Percentiles rank a stretch among this genome's conserved stretches.
phyloP scores from a whole-genome alignment of 2,329 filamentous ascomycete genomes.

The Claviceps sp. region DNA sequence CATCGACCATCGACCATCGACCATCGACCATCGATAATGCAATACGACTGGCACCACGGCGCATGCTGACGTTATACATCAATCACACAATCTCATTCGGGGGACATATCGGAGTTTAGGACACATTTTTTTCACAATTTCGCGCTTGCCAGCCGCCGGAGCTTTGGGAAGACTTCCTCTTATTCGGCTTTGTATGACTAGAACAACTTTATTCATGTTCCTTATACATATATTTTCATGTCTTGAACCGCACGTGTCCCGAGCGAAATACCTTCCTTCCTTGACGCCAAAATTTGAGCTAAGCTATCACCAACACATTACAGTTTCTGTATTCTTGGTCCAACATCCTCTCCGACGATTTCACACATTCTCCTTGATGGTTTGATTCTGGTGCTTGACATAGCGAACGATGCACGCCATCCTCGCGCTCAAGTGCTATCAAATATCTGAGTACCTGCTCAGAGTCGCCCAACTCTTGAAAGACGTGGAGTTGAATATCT shows the following conservation, averaged over 20 bases:
- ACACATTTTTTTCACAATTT: constrained; percentile 2
- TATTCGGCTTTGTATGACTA: constrained; percentile 1
- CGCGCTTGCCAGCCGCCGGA: background rate
- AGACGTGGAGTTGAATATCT: background rate
- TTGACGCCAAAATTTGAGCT: background rate
- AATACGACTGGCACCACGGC: background rate
- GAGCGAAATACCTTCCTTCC: background rate
- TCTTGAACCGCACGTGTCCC: background rate
- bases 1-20: too few relatives aligned
- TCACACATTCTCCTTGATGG: background rate
- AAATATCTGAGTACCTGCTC: background rate
- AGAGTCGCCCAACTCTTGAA: background rate
- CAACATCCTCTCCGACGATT: background rate
- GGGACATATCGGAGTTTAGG: constrained; percentile 18
- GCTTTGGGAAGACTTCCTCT: background rate
- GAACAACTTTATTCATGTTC: background rate
- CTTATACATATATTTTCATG: background rate
- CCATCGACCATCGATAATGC: background rate
- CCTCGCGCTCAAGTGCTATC: background rate
- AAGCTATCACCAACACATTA: constrained; percentile 1
- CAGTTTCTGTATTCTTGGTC: background rate
- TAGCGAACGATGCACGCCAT: background rate
- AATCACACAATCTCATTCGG: constrained; percentile 10
- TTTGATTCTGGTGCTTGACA: background rate
- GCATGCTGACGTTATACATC: constrained; percentile 12